phyloP scores from a whole-genome alignment of 805 yeast species.

The Wickerhamomyces ciferrii region DNA sequence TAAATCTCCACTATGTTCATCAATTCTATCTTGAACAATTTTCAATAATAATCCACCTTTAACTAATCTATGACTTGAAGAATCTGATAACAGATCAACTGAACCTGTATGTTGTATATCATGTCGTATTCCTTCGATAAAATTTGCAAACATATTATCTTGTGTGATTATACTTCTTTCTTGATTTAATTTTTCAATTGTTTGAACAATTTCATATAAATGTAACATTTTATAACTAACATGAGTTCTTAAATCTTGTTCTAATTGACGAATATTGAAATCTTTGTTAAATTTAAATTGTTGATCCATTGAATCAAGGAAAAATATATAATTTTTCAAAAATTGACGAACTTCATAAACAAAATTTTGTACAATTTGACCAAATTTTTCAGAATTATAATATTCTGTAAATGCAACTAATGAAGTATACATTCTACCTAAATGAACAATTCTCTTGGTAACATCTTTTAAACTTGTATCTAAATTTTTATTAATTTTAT shows the following conservation, averaged over 20 bases:
- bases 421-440: conserved; percentile 60
- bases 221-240: conserved; percentile 40
- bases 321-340: conserved; percentile 29
- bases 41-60: conserved; percentile 77
- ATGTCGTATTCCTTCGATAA: conserved; percentile 34
- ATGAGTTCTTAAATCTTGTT: conserved; percentile 38
- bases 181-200: conserved; percentile 43
- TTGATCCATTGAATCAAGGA: conserved; percentile 43
- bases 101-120: conserved; percentile 36
- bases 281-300: conserved; percentile 41
- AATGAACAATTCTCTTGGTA: conserved; percentile 50
- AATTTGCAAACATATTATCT: conserved; percentile 34
- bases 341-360: conserved; percentile 52
- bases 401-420: conserved; percentile 54
- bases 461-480: conserved; percentile 72
- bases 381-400: conserved; percentile 52
- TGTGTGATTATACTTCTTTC: conserved; percentile 28
- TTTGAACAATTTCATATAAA: conserved; percentile 49
- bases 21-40: conserved; percentile 53
- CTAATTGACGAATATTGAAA: conserved; percentile 57
- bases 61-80: conserved; percentile 44
- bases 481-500: conserved; percentile 61
- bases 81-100: conserved; percentile 47
- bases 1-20: conserved; percentile 60
- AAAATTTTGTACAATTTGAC: conserved; percentile 69